A percentile compares a stretch with the other conserved stretches of the same genome.
Evolutionary conservation across 805 yeast genomes (phyloP).

Genomic region (Metschnikowia continentalis): DNA sequence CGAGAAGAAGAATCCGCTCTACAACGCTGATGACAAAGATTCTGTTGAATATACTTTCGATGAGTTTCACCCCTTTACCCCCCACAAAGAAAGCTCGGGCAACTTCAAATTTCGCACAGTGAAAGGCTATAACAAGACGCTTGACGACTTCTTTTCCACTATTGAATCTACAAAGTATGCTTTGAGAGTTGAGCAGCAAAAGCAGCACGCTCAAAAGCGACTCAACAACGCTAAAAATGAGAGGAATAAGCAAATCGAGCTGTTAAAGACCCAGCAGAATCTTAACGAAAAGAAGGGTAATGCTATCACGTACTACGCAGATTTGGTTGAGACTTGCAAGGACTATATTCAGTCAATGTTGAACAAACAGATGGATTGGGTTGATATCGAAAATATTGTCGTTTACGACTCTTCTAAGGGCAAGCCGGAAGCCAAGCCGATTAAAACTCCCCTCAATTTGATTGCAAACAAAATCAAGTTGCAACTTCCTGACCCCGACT

Average conservation of each 20-base stretch:
- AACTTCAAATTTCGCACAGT: slow-evolving; percentile 39
- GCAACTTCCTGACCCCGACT: slow-evolving; percentile 47
- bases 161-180: slow-evolving; percentile 79
- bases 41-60: slow-evolving; percentile 52
- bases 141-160: slow-evolving; percentile 81
- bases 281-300: slow-evolving; percentile 67
- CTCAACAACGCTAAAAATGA: slow-evolving; percentile 72
- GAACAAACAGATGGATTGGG: slow-evolving; percentile 92
- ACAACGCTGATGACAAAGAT: slow-evolving; percentile 38
- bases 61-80: slow-evolving; percentile 67
- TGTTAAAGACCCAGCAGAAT: slow-evolving; percentile 59
- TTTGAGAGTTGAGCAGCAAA: slow-evolving; percentile 69
- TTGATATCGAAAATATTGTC: slow-evolving; percentile 73
- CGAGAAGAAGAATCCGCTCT: slow-evolving; percentile 53
- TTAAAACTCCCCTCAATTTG: slow-evolving; percentile 66
- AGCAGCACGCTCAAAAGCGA: slow-evolving; percentile 68
- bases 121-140: slow-evolving; percentile 71
- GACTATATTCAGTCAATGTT: slow-evolving; percentile 60
- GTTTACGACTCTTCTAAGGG: slow-evolving; percentile 64
- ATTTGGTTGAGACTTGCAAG: slow-evolving; percentile 67
- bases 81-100: slow-evolving; percentile 32
- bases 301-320: slow-evolving; percentile 64
- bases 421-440: slow-evolving; percentile 57
- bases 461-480: slow-evolving; percentile 63
- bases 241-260: slow-evolving; percentile 63